Percentiles rank a stretch among this genome's conserved stretches.
Conservation (phyloP, 2,329 filamentous ascomycete species). For the Scopulariopsis brevicaulis region DNA sequence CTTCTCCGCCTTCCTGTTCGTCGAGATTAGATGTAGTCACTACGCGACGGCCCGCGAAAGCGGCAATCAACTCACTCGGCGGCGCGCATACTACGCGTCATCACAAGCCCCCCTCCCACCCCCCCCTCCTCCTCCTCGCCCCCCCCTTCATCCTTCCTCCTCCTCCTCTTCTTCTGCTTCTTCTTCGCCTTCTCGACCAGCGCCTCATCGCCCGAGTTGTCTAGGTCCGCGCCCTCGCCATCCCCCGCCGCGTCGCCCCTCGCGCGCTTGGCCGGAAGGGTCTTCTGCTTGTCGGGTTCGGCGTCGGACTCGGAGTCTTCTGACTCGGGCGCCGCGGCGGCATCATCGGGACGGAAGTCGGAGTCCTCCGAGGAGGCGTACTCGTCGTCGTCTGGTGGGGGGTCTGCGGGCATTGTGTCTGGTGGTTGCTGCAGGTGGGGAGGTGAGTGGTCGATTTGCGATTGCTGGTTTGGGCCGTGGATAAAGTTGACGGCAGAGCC, state of each 20-base stretch:
- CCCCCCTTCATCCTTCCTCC: slow-evolving; percentile 19
- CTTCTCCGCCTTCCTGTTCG: slow-evolving; percentile 41
- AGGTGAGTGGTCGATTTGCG: neutral
- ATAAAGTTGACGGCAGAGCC: neutral
- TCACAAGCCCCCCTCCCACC: slow-evolving; percentile 53
- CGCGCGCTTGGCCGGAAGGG: slow-evolving; percentile 19
- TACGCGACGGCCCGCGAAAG: neutral
- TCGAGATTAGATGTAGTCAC: slow-evolving; percentile 3
- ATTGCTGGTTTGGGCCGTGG: too few species aligned
- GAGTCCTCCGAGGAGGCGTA: slow-evolving; percentile 65
- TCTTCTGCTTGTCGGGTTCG: neutral
- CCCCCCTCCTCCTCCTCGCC: slow-evolving; percentile 39
- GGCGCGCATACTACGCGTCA: slow-evolving; percentile 60
- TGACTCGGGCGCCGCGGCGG: slow-evolving; percentile 35
- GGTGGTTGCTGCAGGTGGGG: neutral
- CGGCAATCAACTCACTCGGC: slow-evolving; percentile 35
- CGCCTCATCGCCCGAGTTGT: slow-evolving; percentile 63
- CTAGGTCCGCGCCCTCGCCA: slow-evolving; percentile 36
- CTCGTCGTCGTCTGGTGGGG: slow-evolving; percentile 33
- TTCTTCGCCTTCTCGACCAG: slow-evolving; percentile 53
- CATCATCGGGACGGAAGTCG: slow-evolving; percentile 52
- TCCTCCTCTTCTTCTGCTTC: slow-evolving; percentile 33
- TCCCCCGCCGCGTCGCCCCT: slow-evolving; percentile 11
- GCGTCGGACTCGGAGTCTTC: slow-evolving; percentile 19
- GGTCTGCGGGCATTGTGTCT: slow-evolving; percentile 30